Base-by-base conservation (phyloP, 1,284 basidiomycete species). In the Bjerkandera adusta region DNA sequence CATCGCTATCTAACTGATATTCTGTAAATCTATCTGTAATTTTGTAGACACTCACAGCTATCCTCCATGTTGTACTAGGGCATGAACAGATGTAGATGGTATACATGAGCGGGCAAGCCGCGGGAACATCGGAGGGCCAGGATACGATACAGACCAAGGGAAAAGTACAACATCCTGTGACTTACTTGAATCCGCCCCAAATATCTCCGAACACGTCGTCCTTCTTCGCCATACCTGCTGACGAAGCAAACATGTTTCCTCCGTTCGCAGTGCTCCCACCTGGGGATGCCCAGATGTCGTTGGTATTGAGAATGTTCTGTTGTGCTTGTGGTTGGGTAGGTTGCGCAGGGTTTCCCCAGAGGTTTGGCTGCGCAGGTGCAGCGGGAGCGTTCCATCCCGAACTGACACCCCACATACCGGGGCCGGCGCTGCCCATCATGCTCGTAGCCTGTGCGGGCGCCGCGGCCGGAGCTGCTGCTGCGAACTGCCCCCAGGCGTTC, bases 201-300 rank as follows among this genome's bases (percentile, higher is more conserved):
- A 90, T 63, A 64, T 90, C 87, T 3, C 85, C 85, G 61, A 90
- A 90, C 5, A 72, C 79, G 58, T 90, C 88, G 54, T 89, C 85
- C 63, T 87, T 84, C 71, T 86, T 85, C 56, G 71, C 66, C 36
- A 64, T 53, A 27, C 56, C 33, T 18, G 62, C 37, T 18, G 63
- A 56, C 13, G 68, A 53, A 27, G 62, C 63, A 55, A 72, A 70
- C 22, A 68, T 10, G 53, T 73, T 69, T 3, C 35, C 55, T 60
- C 41, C 47, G 15, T 29, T 42, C 11, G 58, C 52, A n/a, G 54
- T 48, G 12, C 55, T 20, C 5, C 48, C 44, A 13, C 60, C 40
- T 21, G 61, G 53, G 4, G 64, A 52, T 3, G 73, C 75, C 83
- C 85, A 87, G 7, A 85, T 68, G 49, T 82, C 75, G 50, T 69